Percentiles rank a stretch among this genome's conserved stretches.
Conservation (phyloP, 1,284 basidiomycete genomes). For the Irpex rosettiformis region DNA sequence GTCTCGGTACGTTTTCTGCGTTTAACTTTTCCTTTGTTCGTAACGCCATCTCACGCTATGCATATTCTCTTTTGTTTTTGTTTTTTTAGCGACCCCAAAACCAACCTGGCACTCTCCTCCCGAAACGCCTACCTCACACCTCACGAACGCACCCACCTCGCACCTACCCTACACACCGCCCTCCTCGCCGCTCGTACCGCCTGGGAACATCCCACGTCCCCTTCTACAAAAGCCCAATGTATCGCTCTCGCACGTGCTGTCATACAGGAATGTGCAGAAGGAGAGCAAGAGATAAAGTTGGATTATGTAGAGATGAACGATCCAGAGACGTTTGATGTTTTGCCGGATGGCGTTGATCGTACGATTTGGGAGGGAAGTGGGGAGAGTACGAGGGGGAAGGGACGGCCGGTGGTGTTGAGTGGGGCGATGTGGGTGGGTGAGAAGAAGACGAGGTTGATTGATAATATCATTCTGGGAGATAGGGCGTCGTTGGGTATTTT, state of each 20-base stretch:
- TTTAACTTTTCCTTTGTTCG: neutral
- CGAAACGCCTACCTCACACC: conserved; percentile 83
- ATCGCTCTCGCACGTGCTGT: conserved; percentile 43
- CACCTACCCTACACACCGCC: conserved; percentile 73
- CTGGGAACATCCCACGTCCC: conserved; percentile 43
- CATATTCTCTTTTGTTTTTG: neutral
- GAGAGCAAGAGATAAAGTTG: conserved; percentile 53
- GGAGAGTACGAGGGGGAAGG: neutral
- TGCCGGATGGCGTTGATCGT: conserved; percentile 34
- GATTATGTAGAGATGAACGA: conserved; percentile 94
- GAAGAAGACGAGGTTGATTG: conserved; percentile 89
- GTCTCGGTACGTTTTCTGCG: conserved; percentile 42
- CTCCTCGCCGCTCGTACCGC: conserved; percentile 51
- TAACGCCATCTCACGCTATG: neutral
- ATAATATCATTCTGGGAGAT: conserved; percentile 83
- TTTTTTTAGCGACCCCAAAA: conserved; percentile 38
- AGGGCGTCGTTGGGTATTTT: conserved; percentile 22
- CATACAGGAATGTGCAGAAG: conserved; percentile 26
- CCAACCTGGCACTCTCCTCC: conserved; percentile 83
- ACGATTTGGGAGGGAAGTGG: conserved; percentile 24
- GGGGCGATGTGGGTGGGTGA: conserved; percentile 87
- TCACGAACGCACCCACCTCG: conserved; percentile 58
- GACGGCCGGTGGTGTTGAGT: conserved; percentile 70
- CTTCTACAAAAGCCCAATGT: conserved; percentile 48
- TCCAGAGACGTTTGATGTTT: conserved; percentile 66